phyloP scores from a whole-genome alignment of 768 basidiomycete genomes.

The Tricholomella constricta region DNA sequence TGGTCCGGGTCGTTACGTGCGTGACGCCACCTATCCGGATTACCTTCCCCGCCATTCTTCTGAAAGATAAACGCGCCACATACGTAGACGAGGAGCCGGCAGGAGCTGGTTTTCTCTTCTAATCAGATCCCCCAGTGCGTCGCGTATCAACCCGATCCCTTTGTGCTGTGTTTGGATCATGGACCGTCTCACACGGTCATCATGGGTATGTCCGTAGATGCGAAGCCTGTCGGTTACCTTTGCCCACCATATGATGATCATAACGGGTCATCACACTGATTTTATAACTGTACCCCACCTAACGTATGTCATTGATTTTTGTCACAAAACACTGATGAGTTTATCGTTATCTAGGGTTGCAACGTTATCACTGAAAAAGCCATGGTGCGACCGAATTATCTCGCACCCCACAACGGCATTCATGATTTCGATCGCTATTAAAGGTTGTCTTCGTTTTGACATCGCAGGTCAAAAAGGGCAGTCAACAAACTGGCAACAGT shows the following conservation, averaged over 20 bases:
- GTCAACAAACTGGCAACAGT: not conserved
- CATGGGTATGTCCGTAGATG: conserved; percentile 22
- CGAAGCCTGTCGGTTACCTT: conserved; percentile 27
- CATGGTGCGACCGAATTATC: not conserved
- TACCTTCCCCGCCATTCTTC: conserved; percentile 25
- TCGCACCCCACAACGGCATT: not conserved
- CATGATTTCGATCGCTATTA: conserved; percentile 7
- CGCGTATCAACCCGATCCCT: conserved; percentile 20
- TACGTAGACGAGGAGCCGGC: conserved; percentile 21
- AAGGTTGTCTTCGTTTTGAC: conserved; percentile 9
- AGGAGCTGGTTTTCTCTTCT: conserved; percentile 20
- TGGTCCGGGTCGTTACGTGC: conserved; percentile 40
- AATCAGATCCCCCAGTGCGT: conserved; percentile 30
- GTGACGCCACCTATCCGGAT: conserved; percentile 46
- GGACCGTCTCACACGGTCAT: conserved; percentile 21
- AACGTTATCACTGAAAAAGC: conserved; percentile 7
- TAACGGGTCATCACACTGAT: conserved; percentile 14
- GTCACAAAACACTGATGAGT: conserved; percentile 18
- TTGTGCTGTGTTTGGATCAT: conserved; percentile 23
- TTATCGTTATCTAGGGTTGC: conserved; percentile 16
- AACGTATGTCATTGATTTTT: conserved; percentile 15
- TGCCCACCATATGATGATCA: conserved; percentile 23
- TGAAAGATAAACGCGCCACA: conserved; percentile 32
- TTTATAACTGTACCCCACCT: conserved; percentile 13
- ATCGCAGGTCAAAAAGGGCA: not conserved